Base-by-base conservation (phyloP, 2,329 filamentous ascomycete species). In the Emmonsiellopsis sp. region DNA sequence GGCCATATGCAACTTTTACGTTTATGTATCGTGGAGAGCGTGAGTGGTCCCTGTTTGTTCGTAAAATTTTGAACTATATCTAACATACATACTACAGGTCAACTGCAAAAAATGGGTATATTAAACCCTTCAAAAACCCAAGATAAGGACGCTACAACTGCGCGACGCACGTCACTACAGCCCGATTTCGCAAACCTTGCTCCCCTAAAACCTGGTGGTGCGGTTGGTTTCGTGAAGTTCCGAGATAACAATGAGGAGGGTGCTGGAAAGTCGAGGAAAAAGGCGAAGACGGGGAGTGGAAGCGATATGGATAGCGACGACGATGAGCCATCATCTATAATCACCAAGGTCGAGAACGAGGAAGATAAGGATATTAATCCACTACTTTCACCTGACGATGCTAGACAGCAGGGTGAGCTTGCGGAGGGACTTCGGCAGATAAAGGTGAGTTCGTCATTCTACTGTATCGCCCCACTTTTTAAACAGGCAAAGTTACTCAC, bases 21-120 rank as follows among this genome's bases (percentile, higher is more conserved):
- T 98, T 98, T 70, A 89, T 97, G 73, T 98, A 98, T 69, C 83
- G 93, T 57, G 93, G 93, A 68, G 88, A 95, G 68, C 86, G 92
- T 94, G 77, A 77, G 89, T 83, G 44, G 15, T 38, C 47, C 16
- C 5, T 20, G 42, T 6, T 34, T 35, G 13, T 37, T 53, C 1
- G 3, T 16, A 9, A 4, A 7, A 9, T 15, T 51, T 34, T 49
- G 9, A 20, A 40, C 26, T 9, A 38, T 57, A 51, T 30, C 26
- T 49, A 42, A 8, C 43, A 8, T 44, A n/a, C 40, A 41, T 55
- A 48, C 7, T 53, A 30, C 59, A 95, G 90, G 89, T 51, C 93
- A 98, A 84, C 77, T 98, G 50, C 86, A 91, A 65, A 98, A 97
- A 72, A 95, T 98, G 85, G 92, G 92, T 38, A 89, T 98, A 38